Conservation (phyloP, 495 filamentous ascomycete genomes). For the Lophium mytilinum region DNA sequence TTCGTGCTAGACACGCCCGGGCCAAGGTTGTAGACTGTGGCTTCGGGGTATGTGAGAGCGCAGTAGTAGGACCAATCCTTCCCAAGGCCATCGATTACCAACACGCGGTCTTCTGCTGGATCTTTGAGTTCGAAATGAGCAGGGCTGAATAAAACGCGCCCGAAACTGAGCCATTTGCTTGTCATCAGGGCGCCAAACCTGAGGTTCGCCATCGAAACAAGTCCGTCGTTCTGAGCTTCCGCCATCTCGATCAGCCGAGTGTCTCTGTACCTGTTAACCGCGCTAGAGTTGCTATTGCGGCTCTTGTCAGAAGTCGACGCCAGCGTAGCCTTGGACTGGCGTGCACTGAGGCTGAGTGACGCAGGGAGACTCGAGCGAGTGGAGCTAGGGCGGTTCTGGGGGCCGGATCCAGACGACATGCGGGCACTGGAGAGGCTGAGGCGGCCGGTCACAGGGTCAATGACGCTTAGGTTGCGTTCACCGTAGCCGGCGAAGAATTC, state of each 20-base stretch:
- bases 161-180: slow-evolving; percentile 86
- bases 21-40: slow-evolving; percentile 78
- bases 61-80: slow-evolving; percentile 96
- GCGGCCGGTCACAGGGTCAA: slow-evolving; percentile 33
- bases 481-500: slow-evolving; percentile 47
- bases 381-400: slow-evolving; percentile 29
- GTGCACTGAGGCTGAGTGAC: slow-evolving; percentile 17
- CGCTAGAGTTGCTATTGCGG: slow-evolving; percentile 13
- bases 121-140: slow-evolving; percentile 67
- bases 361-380: slow-evolving; percentile 26
- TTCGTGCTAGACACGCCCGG: slow-evolving; percentile 33
- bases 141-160: slow-evolving; percentile 88
- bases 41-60: slow-evolving; percentile 79
- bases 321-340: slow-evolving; percentile 23
- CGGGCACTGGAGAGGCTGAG: slow-evolving; percentile 34
- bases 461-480: slow-evolving; percentile 38
- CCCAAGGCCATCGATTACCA: slow-evolving; percentile 87
- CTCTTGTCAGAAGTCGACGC: slow-evolving; percentile 24
- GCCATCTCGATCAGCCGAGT: slow-evolving; percentile 41
- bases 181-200: slow-evolving; percentile 72
- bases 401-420: slow-evolving; percentile 41
- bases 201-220: slow-evolving; percentile 69
- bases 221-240: slow-evolving; percentile 51
- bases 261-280: slow-evolving; percentile 31
- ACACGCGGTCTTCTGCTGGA: slow-evolving; percentile 49